Conservation (phyloP, 257 asterid genomes). For the Scutellaria minor region DNA sequence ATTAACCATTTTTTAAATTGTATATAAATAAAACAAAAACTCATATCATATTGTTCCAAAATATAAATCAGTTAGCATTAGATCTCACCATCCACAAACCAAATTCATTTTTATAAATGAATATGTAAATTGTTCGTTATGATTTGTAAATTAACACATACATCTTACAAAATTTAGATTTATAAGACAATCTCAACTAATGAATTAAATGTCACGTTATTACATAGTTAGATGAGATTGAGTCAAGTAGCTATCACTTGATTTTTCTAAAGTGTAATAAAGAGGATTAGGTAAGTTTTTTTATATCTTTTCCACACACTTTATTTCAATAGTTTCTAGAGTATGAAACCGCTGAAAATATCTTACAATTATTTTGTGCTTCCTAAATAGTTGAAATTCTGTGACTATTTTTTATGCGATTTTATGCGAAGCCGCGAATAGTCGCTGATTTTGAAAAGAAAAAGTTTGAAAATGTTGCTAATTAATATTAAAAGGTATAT, state of each 20-base stretch:
- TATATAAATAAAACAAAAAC: too few relatives aligned
- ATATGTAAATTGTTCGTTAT: too few relatives aligned
- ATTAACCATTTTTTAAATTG: neutral
- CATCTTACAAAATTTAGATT: too few relatives aligned
- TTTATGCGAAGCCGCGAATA: slow-evolving; percentile 38
- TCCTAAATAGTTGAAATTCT: slow-evolving; percentile 30
- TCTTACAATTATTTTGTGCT: slow-evolving; percentile 24
- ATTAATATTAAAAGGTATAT: slow-evolving; percentile 23
- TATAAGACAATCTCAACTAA: too few relatives aligned
- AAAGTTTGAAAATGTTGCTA: slow-evolving; percentile 26
- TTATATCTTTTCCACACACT: slow-evolving; percentile 7
- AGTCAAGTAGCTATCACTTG: slow-evolving; percentile 38
- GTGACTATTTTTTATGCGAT: neutral
- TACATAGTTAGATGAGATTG: neutral
- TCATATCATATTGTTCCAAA: too few relatives aligned
- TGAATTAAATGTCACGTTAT: neutral
- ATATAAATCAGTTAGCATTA: too few relatives aligned
- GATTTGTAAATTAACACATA: too few relatives aligned
- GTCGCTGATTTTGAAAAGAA: slow-evolving; percentile 41
- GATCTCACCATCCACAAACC: too few relatives aligned
- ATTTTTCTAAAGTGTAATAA: slow-evolving; percentile 13
- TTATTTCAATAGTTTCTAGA: slow-evolving; percentile 23
- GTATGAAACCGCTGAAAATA: slow-evolving; percentile 24
- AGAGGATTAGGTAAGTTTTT: slow-evolving; percentile 28
- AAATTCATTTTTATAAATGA: too few relatives aligned